These are phyloP conservation scores for Aspergillus sp. DNA, from an alignment of 2,329 filamentous ascomycete genomes.

Conservation along the genomic window DNA sequence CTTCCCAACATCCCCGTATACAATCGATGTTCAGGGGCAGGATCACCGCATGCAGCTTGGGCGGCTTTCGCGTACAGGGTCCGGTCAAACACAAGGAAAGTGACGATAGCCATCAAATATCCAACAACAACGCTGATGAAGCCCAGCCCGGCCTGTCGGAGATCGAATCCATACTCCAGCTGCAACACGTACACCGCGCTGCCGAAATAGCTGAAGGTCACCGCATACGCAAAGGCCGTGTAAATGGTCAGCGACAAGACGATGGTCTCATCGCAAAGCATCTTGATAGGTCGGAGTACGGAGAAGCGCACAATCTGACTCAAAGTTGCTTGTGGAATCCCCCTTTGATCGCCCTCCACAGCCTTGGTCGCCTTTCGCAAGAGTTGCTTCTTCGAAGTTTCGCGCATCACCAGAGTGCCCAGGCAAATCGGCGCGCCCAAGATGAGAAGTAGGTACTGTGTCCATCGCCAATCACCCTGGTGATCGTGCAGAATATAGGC, in stretches of 20 bases:
- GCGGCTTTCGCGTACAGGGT: not conserved
- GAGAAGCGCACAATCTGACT: not conserved
- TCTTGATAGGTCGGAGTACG: not conserved
- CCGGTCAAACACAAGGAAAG: slow-evolving; percentile 1
- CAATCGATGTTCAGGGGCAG: slow-evolving; percentile 2
- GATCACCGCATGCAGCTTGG: not conserved
- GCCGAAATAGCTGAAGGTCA: slow-evolving; percentile 8
- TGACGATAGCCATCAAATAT: not conserved
- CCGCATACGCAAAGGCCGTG: slow-evolving; percentile 8
- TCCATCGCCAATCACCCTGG: slow-evolving; percentile 6
- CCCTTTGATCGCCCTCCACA: not conserved
- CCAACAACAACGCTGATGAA: slow-evolving; percentile 7
- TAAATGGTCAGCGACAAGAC: slow-evolving; percentile 5
- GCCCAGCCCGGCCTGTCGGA: not conserved
- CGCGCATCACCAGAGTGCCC: not conserved
- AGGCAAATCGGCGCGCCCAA: not conserved
- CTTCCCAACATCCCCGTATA: slow-evolving; percentile 8
- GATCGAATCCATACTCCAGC: slow-evolving; percentile 2
- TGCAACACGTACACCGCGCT: slow-evolving; percentile 3
- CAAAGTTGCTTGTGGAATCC: not conserved
- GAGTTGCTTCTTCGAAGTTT: not conserved
- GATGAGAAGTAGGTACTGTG: not conserved
- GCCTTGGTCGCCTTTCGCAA: not conserved
- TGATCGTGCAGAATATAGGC: slow-evolving; percentile 9
- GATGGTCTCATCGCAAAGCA: slow-evolving; percentile 7